A percentile compares a stretch with the other conserved stretches of the same genome.
phyloP scores from a whole-genome alignment of 768 basidiomycete species.

The Pleurotus tuber-regium region DNA sequence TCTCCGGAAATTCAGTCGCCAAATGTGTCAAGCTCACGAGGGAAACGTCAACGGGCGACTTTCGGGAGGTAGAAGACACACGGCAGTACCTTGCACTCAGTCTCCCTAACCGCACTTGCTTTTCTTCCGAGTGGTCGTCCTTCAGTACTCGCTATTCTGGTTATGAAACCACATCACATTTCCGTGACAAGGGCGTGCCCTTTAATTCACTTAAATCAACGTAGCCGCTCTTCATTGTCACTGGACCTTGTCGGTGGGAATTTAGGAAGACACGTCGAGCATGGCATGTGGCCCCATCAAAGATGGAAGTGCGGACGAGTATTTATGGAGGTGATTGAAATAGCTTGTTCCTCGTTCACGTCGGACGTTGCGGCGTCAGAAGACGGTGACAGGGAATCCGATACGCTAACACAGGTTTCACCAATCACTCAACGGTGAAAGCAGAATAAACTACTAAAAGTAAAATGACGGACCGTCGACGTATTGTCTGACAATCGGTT shows the following conservation, averaged over 20 bases:
- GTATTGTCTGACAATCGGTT: no score
- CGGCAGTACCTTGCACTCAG: background rate
- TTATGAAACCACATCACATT: no score
- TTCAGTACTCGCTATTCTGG: slow-evolving; percentile 1
- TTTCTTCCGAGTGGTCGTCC: background rate
- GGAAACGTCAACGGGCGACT: background rate
- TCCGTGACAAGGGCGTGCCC: background rate
- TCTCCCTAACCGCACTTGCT: background rate
- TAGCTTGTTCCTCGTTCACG: slow-evolving; percentile 10
- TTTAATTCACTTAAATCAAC: background rate
- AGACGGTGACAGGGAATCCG: background rate
- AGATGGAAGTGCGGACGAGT: background rate
- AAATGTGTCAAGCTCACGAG: slow-evolving; percentile 4
- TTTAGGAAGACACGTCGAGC: no score
- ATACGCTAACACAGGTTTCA: no score
- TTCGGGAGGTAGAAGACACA: no score
- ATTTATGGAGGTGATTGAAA: slow-evolving; percentile 4
- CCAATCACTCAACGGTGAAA: no score
- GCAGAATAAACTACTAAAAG: no score
- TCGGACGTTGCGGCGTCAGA: slow-evolving; percentile 8
- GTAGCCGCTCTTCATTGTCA: background rate
- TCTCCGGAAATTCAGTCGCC: slow-evolving; percentile 1
- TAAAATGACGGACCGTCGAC: no score
- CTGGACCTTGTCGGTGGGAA: slow-evolving; percentile 5
- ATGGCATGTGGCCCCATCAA: slow-evolving; percentile 3